Evolutionary conservation across 352 stramenopile species (phyloP), one percentile per base, ranked within the genome.

Genomic region (Phytopythium boreale): DNA sequence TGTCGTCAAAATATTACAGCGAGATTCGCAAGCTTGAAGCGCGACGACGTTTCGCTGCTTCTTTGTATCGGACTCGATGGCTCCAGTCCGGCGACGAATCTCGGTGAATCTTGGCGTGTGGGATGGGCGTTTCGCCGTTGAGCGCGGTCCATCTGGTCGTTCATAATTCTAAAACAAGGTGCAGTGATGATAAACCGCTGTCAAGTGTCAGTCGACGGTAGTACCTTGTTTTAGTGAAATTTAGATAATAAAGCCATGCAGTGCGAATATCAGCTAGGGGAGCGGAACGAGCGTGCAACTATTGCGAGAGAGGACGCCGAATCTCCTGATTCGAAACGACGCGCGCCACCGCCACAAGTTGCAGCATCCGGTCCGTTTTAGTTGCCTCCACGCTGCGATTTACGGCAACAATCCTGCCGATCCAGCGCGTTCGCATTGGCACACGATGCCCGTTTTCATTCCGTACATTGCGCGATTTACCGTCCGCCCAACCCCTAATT

Each of bases 31-130:
- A 0, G 1, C 15, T 7, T 0, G 7, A 26, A 17, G 24, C 19
- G 27, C 49, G 37, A 62, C 56, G 56, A 37, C 43, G 56, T 2
- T 26, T n/a, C 14, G 11, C 24, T 27, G n/a, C 20, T 22, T 27
- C 3, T 51, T 62, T 52, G 37, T 62, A 62, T 52, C 5, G 44
- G 5, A 26, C 10, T 0, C 20, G 29, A 64, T 46, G 59, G 29
- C 43, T 58, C 41, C 29, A 64, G 14, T 5, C 14, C 5, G 41
- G 22, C 8, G 26, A 55, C 62, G 62, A 68, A 68, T 68, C 62
- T 68, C 49, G 46, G 19, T 31, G 55, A 68, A 68, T 68, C 56
- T 68, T 26, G 5, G 36, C 24, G 6, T 15, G 27, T 4, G 44
- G 44, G 52, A 44, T 46, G 52, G 29, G 14, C 39, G 19, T 62